Evolutionary conservation across 2,329 filamentous ascomycete genomes (phyloP).

Genomic region (Fonsecaea nubica): DNA sequence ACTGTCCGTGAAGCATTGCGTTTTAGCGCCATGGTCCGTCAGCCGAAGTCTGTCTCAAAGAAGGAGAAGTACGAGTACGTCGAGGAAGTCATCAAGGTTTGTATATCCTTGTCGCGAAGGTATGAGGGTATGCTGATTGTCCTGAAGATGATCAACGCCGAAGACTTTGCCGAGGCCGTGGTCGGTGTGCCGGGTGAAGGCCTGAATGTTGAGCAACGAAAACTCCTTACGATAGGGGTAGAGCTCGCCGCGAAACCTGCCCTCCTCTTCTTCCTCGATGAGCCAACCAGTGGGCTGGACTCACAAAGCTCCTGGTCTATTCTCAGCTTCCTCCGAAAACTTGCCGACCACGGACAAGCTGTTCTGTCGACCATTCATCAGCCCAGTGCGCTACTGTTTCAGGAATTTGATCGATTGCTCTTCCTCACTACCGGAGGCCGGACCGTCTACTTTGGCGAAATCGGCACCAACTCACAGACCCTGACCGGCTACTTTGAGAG

Average conservation of each 20-base stretch:
- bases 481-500: slow-evolving; percentile 73
- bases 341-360: slow-evolving; percentile 61
- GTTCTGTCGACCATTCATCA: slow-evolving; percentile 64
- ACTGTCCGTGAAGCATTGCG: slow-evolving; percentile 84
- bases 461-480: slow-evolving; percentile 66
- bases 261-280: slow-evolving; percentile 73
- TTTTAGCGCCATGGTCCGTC: slow-evolving; percentile 80
- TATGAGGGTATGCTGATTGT: not conserved
- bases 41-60: slow-evolving; percentile 72
- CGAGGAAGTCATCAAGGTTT: slow-evolving; percentile 86
- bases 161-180: slow-evolving; percentile 57
- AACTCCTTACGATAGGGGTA: slow-evolving; percentile 88
- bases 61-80: slow-evolving; percentile 85
- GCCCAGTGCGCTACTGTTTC: slow-evolving; percentile 60
- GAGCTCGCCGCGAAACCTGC: slow-evolving; percentile 75
- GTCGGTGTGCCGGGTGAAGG: slow-evolving; percentile 74
- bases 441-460: slow-evolving; percentile 77
- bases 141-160: slow-evolving; percentile 69
- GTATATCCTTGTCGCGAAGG: not conserved
- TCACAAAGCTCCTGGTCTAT: slow-evolving; percentile 70
- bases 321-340: slow-evolving; percentile 65
- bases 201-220: slow-evolving; percentile 68
- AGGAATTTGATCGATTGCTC: slow-evolving; percentile 72
- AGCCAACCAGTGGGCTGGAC: slow-evolving; percentile 70
- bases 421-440: slow-evolving; percentile 77